Conservation (phyloP, 2,329 filamentous ascomycete species). For the Cryphonectria japonica region DNA sequence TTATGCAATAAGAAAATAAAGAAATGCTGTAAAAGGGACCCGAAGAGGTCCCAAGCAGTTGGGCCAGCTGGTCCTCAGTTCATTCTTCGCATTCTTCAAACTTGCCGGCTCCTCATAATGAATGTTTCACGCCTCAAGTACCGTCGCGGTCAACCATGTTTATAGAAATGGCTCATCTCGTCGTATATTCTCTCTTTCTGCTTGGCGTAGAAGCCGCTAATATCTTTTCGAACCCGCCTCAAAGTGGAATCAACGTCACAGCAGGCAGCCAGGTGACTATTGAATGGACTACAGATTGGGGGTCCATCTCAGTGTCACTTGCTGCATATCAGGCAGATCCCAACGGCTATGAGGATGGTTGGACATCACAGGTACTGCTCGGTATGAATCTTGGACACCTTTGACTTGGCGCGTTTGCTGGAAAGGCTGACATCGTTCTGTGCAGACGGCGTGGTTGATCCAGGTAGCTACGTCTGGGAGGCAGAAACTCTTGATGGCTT, state of each 20-base stretch:
- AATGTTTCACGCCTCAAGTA: neutral
- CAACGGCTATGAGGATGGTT: neutral
- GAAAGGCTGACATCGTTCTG: neutral
- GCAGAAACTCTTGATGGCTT: neutral
- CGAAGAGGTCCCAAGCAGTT: neutral
- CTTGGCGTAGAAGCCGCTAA: neutral
- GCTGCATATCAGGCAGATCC: neutral
- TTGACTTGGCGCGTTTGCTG: neutral
- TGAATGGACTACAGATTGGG: neutral
- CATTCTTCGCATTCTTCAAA: neutral
- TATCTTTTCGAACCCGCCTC: neutral
- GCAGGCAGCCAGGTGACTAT: neutral
- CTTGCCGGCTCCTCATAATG: neutral
- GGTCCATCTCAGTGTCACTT: neutral
- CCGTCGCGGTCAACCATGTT: neutral
- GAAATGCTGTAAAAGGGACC: neutral
- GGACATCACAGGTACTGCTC: neutral
- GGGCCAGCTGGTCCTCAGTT: neutral
- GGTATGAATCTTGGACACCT: neutral
- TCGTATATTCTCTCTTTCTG: neutral
- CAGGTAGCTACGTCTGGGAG: neutral
- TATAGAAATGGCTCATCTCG: neutral
- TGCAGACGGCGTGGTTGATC: neutral
- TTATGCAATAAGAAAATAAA: neutral
- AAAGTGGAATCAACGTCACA: neutral